Evolutionary conservation across 805 yeast species (phyloP), one percentile per base, ranked within the genome.

Genomic region (Pichia manshurica): DNA sequence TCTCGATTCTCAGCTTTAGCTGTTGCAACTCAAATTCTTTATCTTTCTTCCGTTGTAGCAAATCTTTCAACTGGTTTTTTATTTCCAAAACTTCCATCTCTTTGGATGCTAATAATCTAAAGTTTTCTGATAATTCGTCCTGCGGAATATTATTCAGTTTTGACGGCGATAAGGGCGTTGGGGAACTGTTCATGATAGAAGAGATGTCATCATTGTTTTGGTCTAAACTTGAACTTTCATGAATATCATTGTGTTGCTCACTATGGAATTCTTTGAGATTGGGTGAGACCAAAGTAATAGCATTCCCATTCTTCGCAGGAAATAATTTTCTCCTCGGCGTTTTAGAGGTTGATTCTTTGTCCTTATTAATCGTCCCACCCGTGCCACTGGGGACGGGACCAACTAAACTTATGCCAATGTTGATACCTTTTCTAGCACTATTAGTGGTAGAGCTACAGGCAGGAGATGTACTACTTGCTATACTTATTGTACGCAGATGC

Each of bases 71-170:
- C 41, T 70, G 67, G 53, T 78, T 81, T 52, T 79, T 82, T 38
- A 82, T 63, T 54, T 84, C 89, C 43, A 84, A 73, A 25, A 84
- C 68, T 22, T 75, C 76, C 77, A 81, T 77, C 59, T 84, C 93
- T 57, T 82, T 84, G 36, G 78, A 67, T 0, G 91, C 91, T 39
- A 84, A 64, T 8, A 73, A 65, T 51, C 87, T 71, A 42, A 84
- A 63, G 42, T 81, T 75, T 4, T 74, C 77, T 48, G 78, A 79
- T 5, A 82, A 67, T 36, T 20, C 39, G 33, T 41, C 46, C 13
- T 72, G 79, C 16, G 19, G 6, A 9, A 19, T 29, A 41, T 15
- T 19, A 5, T 12, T 5, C n/a, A 4, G 15, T 29, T 54, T 47
- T 9, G 47, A 16, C 10, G 42, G 15, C 34, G 47, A 17, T 25